Base-by-base conservation (phyloP, 306 rosid genomes). In the Quercus suber region DNA sequence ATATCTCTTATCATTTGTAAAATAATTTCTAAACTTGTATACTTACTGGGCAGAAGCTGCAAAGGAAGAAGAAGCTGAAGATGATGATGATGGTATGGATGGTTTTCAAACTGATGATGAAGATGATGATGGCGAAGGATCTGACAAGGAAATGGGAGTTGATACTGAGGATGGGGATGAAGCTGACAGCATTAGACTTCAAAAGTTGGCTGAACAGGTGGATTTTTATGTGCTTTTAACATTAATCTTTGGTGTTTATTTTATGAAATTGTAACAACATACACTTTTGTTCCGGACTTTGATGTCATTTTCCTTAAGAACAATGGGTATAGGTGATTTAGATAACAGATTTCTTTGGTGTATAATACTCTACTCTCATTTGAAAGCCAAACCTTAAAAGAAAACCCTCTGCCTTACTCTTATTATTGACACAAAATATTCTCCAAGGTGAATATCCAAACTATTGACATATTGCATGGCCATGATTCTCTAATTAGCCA, bases 61-160 rank as follows among this genome's bases (percentile, higher is more conserved):
- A 25, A 91, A 94, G 78, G 98, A 90, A 73, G 97, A 88, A 68
- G 97, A 89, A 81, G 93, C 80, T 53, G 97, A 94, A 84, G 98
- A 94, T 69, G 97, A 94, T 20, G 92, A 94, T 82, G 97, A 92
- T 81, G 97, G 91, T 73, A 94, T 94, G 98, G 98, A 94, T 87
- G 97, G 97, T 79, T 89, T 92, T 87, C 97, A 79, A 84, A 87
- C 90, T 12, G 97, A 94, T 70, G 97, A 89, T 14, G 98, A 94
- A 13, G 93, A 90, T 51, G 98, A 92, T 10, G 94, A 88, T 60
- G 98, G 85, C 43, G 96, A 82, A 80, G 97, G 87, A 61, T 92
- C 92, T 83, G 97, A 94, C 82, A 94, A 81, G 88, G 97, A 92
- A 81, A 91, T 94, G 98, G 98, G 98, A 73, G 87, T 79, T 79